Evolutionary conservation across 495 filamentous ascomycete species (phyloP), one percentile per base, ranked within the genome.

Genomic region (Acidomyces sp.): DNA sequence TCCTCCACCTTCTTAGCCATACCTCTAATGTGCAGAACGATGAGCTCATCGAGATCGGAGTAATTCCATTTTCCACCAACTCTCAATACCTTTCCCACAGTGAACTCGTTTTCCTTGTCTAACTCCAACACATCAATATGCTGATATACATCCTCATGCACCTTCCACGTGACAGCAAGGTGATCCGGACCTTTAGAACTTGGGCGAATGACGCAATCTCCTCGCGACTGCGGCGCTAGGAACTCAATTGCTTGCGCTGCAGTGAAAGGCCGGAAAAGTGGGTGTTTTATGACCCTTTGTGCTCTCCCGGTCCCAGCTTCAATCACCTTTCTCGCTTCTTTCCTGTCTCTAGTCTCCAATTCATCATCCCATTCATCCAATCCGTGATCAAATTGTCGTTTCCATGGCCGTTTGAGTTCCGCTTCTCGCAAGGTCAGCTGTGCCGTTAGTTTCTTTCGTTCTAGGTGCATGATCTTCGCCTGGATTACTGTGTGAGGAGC

Each of bases 1-100:
- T 97, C 90, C 37, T 93, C 88, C 6, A 95, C 87, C 65, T 97
- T 97, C 64, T 80, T 84, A 21, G 85, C 83, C 88, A 95, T 95
- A 24, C 87, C 82, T 63, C 93, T 88, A 53, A 97, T 82, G 49
- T 97, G 90, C 44, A 85, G 85, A 59, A 87, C 87, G 51, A 97
- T 96, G 61, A 97, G 62, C 61, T 97, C 90, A 61, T 97, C 90
- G 39, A 97, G 64, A 80, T 97, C 90, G 34, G 74, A 81, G 66
- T 97, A 97, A 3, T 70, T 88, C 59, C 85, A 87, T 54, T 81
- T 82, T 32, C 83, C 80, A 11, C 75, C 82, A 28, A 96, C 80
- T 51, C 81, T 83, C 32, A 96, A 69, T 12, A 74, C 74, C 41
- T 73, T 76, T 22, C 92, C 90, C 10, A 95, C 80, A 3, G 84